Conservation (phyloP, 2,329 filamentous ascomycete species). For the Berkeleyomyces basicola region DNA sequence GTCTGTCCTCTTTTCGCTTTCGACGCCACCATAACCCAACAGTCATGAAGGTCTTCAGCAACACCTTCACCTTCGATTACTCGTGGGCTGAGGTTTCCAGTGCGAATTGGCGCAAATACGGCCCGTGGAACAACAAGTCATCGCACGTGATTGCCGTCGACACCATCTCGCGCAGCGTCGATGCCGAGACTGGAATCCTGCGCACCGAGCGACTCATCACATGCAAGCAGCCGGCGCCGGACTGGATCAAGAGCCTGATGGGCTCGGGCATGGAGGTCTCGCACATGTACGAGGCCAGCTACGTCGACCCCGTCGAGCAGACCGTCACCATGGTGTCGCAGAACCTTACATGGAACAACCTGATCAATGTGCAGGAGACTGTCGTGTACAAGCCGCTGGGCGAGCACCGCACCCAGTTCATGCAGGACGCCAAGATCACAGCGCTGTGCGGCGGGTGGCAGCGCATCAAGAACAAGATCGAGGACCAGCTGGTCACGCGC, state of each 20-base stretch:
- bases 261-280: constrained; percentile 59
- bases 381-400: constrained; percentile 60
- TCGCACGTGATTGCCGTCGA: constrained; percentile 93
- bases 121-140: constrained; percentile 97
- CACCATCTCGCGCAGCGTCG: constrained; percentile 57
- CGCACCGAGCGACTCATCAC: constrained; percentile 47
- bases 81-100: constrained; percentile 97
- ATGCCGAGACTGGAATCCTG: constrained; percentile 40
- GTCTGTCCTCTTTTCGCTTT: too few relatives aligned
- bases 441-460: constrained; percentile 94
- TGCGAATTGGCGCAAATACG: constrained; percentile 97
- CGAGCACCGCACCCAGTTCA: constrained; percentile 55
- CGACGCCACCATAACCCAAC: constrained; percentile 11
- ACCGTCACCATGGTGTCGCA: constrained; percentile 94
- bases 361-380: constrained; percentile 84
- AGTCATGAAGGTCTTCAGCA: constrained; percentile 89
- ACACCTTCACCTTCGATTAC: constrained; percentile 81
- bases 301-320: constrained; percentile 68
- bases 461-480: constrained; percentile 88
- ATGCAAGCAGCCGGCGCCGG: constrained; percentile 48
- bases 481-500: constrained; percentile 73
- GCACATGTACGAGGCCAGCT: constrained; percentile 88
- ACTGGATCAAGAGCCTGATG: constrained; percentile 67
- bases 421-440: constrained; percentile 82
- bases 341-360: constrained; percentile 84